Percentiles rank a stretch among this genome's conserved stretches.
These are phyloP conservation scores for Alternaria triticina DNA, from an alignment of 2,329 filamentous ascomycete genomes.

Conservation along the genomic window DNA sequence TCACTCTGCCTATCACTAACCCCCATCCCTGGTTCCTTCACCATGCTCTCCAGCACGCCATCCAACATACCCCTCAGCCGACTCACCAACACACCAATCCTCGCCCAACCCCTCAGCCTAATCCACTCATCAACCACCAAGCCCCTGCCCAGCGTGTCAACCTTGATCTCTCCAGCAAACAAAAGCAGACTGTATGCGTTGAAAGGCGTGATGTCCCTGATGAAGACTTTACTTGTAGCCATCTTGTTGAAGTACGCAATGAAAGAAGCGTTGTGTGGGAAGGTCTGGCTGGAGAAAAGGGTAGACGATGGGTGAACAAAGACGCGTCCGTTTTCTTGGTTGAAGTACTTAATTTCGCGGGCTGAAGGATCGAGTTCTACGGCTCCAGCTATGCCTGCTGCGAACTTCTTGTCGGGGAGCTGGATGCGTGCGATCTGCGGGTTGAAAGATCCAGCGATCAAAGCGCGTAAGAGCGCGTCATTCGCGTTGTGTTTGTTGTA, in stretches of 20 bases:
- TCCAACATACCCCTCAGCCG: conserved; percentile 87
- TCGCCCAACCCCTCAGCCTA: conserved; percentile 84
- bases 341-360: conserved; percentile 89
- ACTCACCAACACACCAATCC: conserved; percentile 88
- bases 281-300: conserved; percentile 81
- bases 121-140: conserved; percentile 93
- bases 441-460: conserved; percentile 60
- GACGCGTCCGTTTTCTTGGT: conserved; percentile 64
- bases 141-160: conserved; percentile 87
- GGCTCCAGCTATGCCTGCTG: conserved; percentile 82
- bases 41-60: conserved; percentile 77
- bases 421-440: conserved; percentile 92
- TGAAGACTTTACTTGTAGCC: conserved; percentile 88
- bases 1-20: conserved; percentile 57
- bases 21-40: conserved; percentile 74
- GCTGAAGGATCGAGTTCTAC: conserved; percentile 94
- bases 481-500: conserved; percentile 59
- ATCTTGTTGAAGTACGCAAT: conserved; percentile 93
- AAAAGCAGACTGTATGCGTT: conserved; percentile 88
- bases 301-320: conserved; percentile 92
- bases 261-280: conserved; percentile 76
- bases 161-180: conserved; percentile 82
- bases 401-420: conserved; percentile 95
- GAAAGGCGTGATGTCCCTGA: conserved; percentile 90
- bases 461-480: conserved; percentile 54